Conservation (phyloP, 257 asterid species). For the Haberlea rhodopensis region DNA sequence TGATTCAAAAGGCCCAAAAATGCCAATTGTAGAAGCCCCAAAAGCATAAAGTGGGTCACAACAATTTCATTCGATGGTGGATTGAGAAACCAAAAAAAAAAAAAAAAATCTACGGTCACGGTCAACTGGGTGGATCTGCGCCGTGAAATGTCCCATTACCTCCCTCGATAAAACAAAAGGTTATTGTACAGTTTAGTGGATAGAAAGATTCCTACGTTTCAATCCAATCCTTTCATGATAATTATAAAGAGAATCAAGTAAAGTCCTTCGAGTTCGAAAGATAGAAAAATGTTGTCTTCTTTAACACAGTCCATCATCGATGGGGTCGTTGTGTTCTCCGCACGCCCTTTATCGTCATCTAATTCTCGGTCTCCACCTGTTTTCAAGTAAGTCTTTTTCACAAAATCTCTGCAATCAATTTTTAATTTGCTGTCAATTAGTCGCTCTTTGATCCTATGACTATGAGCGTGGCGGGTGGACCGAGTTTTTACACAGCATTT, state of each 20-base stretch:
- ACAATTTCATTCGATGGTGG: too few relatives aligned
- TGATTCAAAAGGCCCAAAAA: too few relatives aligned
- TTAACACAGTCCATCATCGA: slow-evolving; percentile 36
- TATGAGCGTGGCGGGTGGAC: background rate
- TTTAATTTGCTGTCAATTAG: background rate
- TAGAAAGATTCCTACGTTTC: too few relatives aligned
- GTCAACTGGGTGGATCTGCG: too few relatives aligned
- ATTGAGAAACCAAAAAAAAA: too few relatives aligned
- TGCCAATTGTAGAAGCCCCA: too few relatives aligned
- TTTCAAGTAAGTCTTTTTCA: slow-evolving; percentile 36
- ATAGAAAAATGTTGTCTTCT: slow-evolving; percentile 41
- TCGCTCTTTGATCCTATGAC: background rate
- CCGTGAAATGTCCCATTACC: too few relatives aligned
- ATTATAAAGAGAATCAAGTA: background rate
- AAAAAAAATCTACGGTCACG: too few relatives aligned
- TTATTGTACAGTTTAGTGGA: too few relatives aligned
- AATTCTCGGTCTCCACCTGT: slow-evolving; percentile 37
- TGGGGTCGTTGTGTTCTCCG: slow-evolving; percentile 32
- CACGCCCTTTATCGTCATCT: slow-evolving; percentile 31
- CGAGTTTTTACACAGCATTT: background rate
- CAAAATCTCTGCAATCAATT: background rate
- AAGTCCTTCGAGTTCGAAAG: background rate
- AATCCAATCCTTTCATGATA: too few relatives aligned
- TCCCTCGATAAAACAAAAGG: too few relatives aligned
- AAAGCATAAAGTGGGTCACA: too few relatives aligned